Conservation (phyloP, 495 filamentous ascomycete species). For the Trichoderma parareesei region DNA sequence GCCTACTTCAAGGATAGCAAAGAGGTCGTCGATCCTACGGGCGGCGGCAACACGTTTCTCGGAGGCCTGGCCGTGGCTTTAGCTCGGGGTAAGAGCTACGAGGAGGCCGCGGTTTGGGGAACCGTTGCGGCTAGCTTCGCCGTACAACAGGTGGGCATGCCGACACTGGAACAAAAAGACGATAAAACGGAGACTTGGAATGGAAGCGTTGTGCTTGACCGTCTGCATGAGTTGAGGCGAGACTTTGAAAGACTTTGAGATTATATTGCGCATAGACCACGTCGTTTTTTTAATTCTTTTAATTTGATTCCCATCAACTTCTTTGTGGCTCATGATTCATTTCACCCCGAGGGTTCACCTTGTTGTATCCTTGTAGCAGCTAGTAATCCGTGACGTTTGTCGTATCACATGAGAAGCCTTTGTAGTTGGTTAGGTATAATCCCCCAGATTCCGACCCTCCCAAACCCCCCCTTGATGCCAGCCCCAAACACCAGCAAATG, state of each 20-base stretch:
- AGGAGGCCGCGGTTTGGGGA: constrained; percentile 67
- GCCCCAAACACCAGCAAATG: neutral
- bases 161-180: constrained; percentile 43
- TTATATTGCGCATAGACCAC: neutral
- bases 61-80: constrained; percentile 75
- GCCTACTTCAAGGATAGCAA: constrained; percentile 33
- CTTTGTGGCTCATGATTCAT: neutral
- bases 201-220: constrained; percentile 44
- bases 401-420: neutral
- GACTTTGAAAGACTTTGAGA: constrained; percentile 7
- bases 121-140: constrained; percentile 87
- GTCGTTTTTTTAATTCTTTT: neutral
- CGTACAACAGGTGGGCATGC: constrained; percentile 88
- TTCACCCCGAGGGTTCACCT: neutral
- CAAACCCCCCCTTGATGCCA: neutral
- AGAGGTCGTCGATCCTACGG: constrained; percentile 81
- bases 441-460: neutral
- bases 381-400: too few relatives aligned
- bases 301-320: neutral
- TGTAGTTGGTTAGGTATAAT: too few relatives aligned
- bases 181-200: constrained; percentile 72
- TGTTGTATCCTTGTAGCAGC: neutral
- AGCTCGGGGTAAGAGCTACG: constrained; percentile 51
- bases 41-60: constrained; percentile 91
- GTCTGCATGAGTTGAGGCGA: constrained; percentile 41